A percentile compares a stretch with the other conserved stretches of the same genome.
Evolutionary conservation across 139 green algal species (phyloP).

Genomic region (Coccomyxa sp.): DNA sequence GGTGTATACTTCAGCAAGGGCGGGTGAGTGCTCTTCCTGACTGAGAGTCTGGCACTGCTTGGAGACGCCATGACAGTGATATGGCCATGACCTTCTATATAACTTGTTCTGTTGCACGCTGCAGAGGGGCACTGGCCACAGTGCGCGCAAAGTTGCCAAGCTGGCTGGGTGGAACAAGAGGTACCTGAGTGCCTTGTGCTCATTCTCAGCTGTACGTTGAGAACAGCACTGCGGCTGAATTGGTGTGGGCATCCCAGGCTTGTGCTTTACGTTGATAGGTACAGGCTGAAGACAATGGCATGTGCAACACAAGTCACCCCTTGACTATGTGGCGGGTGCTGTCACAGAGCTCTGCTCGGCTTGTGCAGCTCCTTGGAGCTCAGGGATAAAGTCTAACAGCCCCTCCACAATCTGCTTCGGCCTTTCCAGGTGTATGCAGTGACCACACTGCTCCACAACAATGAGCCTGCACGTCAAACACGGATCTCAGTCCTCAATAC

Average conservation of each 20-base stretch:
- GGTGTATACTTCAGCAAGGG: neutral
- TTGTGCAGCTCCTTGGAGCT: neutral
- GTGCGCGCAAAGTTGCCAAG: neutral
- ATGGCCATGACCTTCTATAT: neutral
- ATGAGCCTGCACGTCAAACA: constrained; percentile 38
- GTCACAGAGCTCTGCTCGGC: too few relatives aligned
- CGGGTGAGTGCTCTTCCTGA: neutral
- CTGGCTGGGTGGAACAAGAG: neutral
- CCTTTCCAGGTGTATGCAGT: constrained; percentile 85
- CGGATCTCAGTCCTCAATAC: too few relatives aligned
- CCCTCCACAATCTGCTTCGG: constrained; percentile 37
- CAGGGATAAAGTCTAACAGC: constrained; percentile 26
- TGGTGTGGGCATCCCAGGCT: too few relatives aligned
- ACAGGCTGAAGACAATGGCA: too few relatives aligned
- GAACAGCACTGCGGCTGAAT: too few relatives aligned
- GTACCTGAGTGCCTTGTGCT: too few relatives aligned
- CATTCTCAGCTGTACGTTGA: too few relatives aligned
- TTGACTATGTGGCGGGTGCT: too few relatives aligned
- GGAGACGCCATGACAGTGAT: neutral
- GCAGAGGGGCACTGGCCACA: neutral
- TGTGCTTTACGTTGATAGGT: too few relatives aligned
- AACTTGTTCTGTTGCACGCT: neutral
- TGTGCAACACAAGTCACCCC: too few relatives aligned
- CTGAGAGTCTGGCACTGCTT: neutral
- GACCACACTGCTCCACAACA: constrained; percentile 78